Evolutionary conservation across 306 rosid genomes (phyloP), one percentile per base, ranked within the genome.

Genomic region (Calophaca sinica): DNA sequence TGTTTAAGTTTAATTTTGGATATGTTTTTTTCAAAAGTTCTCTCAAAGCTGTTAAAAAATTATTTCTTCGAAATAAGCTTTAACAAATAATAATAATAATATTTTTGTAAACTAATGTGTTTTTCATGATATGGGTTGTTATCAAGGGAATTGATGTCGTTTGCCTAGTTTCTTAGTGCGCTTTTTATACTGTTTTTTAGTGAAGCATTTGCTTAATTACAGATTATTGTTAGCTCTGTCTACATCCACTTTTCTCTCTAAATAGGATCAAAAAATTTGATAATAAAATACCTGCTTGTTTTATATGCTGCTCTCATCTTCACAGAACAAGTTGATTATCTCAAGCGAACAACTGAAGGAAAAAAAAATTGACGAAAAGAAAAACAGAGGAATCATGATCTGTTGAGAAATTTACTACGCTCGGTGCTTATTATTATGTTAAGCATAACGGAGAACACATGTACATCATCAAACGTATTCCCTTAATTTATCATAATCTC

Each of bases 401-500:
- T 20, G 26, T 20, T 20, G 26, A 20, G 26, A 20, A 20, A 20
- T 20, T 20, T 0, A 66, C 53, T 44, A 2, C 5, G 32, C 64
- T 39, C 50, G 39, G 36, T 7, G 46, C 62, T 48, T 6, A 67
- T 32, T 36, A 67, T 57, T 45, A 33, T 33, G 4, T 36, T 68
- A 68, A 54, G 13, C 77, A 52, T 45, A 60, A 60, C 31, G 68
- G 26, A 44, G 39, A 68, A 46, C 20, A 69, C 39, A 75, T 83
- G 49, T 75, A 77, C 88, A 80, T 15, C 15, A 48, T 48, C 15
- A 51, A 61, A 74, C 29, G 41, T 42, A 62, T 48, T 55, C 55
- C 20, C 20, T 20, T 70, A 35, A 31, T 28, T 63, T 12, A 44
- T 64, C 51, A 41, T 41, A 6, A 29, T 12, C 3, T 4, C 42